Conservation (phyloP, 2,329 filamentous ascomycete species). For the Dothistroma pini region DNA sequence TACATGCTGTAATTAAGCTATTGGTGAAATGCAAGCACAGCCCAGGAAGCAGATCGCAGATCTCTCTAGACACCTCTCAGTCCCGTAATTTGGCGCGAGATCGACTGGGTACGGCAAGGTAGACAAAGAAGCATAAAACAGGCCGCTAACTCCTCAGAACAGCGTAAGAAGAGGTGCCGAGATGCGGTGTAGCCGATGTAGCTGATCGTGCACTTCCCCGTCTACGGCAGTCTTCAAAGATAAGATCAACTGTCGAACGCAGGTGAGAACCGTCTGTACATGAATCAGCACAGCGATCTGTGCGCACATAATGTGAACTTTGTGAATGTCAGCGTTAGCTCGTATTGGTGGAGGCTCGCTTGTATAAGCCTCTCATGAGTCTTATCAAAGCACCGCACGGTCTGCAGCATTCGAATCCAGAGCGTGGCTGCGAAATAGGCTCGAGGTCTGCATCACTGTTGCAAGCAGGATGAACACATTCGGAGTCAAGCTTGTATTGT, state of each 20-base stretch:
- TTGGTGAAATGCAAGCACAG: neutral
- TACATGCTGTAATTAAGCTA: no score
- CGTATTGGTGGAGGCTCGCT: neutral
- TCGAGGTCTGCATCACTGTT: neutral
- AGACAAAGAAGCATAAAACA: no score
- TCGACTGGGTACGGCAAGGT: no score
- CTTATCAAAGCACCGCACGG: neutral
- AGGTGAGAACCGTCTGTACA: no score
- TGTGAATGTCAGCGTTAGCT: slow-evolving; percentile 5
- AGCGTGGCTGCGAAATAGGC: neutral
- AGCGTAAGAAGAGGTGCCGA: no score
- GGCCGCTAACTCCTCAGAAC: no score
- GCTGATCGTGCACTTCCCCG: neutral
- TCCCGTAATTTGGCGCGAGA: no score
- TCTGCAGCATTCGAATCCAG: neutral
- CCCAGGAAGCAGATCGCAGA: neutral
- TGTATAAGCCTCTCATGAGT: slow-evolving; percentile 5
- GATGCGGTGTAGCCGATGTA: no score
- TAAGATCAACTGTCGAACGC: no score
- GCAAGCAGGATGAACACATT: neutral
- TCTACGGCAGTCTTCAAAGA: neutral
- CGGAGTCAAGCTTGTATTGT: neutral
- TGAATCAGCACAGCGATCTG: slow-evolving; percentile 3
- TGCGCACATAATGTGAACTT: neutral
- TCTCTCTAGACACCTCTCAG: no score